phyloP scores from a whole-genome alignment of 2,329 filamentous ascomycete species.

The Colletotrichum sp. region DNA sequence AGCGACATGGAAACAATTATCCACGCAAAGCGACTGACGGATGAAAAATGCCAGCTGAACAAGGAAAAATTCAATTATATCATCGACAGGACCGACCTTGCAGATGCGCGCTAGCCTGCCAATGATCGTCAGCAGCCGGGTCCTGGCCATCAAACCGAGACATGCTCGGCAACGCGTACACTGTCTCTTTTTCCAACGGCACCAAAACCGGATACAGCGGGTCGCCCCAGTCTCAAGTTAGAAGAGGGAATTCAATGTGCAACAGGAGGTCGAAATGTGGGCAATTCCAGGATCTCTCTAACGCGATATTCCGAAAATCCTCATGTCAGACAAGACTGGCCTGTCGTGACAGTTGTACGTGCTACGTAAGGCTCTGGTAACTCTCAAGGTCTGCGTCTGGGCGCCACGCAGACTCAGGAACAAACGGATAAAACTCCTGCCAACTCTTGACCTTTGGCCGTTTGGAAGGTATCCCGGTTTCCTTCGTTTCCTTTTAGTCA shows the following conservation, averaged over 20 bases:
- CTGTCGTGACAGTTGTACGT: not conserved
- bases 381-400: not conserved
- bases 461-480: not conserved
- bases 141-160: conserved; percentile 1
- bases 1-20: not conserved
- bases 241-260: not conserved
- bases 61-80: not conserved
- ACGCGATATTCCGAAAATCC: not conserved
- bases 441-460: not conserved
- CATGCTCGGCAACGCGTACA: conserved; percentile 2
- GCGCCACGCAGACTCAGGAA: not conserved
- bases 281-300: not conserved
- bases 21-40: not conserved
- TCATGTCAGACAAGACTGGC: not conserved
- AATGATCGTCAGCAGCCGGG: conserved; percentile 2
- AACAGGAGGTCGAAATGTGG: not conserved
- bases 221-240: not conserved
- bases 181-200: not conserved
- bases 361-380: not conserved
- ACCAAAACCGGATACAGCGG: not conserved
- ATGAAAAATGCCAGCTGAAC: not conserved
- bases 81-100: not conserved
- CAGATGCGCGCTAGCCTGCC: not conserved
- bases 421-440: not conserved
- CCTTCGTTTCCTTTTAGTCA: not conserved